Evolutionary conservation across 1,139 yeast species (phyloP), one percentile per base, ranked within the genome.

Genomic region (Pneumocystis carinii): DNA sequence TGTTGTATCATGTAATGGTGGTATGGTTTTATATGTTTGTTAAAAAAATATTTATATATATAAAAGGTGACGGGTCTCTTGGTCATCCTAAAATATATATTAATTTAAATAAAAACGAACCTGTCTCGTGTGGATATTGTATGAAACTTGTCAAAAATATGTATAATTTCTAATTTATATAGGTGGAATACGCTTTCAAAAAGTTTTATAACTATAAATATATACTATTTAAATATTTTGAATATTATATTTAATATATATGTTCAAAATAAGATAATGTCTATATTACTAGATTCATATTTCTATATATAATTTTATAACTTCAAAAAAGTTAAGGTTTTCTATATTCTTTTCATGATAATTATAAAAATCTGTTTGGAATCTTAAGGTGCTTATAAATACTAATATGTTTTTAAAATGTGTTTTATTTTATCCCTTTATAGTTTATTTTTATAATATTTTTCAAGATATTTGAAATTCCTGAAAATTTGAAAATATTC

Each of bases 81-180:
- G 96, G 96, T 29, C 96, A 88, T 73, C 96, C 96, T 62, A 86
- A 85, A 75, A 83, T 88, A 53, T 88, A 77, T 73, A 87, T 88
- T 74, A 87, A 86, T 75, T 80, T 87, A 72, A 95, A 87, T 72
- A 84, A 83, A 42, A 85, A 89, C 36, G 82, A 83, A 67, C 79
- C 87, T 38, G 81, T 82, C 66, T 79, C 87, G 38, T 87, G 95
- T 75, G 87, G 87, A 14, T 88, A 88, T 78, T 88, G 96, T 67
- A 42, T 39, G 67, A 61, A 7, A 17, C 32, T 7, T 27, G 1
- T 3, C 15, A 37, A n/a, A 48, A 14, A 48, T 24, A 24, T 48
- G 27, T 7, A 3, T 19, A 12, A 2, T 48, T 41, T 7, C 8
- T 48, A 48, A 12, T 3, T 48, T 24, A 48, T 24, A 48, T 24